These are phyloP conservation scores for Thraustotheca clavata DNA, from an alignment of 352 stramenopile genomes.

Conservation along the genomic window DNA sequence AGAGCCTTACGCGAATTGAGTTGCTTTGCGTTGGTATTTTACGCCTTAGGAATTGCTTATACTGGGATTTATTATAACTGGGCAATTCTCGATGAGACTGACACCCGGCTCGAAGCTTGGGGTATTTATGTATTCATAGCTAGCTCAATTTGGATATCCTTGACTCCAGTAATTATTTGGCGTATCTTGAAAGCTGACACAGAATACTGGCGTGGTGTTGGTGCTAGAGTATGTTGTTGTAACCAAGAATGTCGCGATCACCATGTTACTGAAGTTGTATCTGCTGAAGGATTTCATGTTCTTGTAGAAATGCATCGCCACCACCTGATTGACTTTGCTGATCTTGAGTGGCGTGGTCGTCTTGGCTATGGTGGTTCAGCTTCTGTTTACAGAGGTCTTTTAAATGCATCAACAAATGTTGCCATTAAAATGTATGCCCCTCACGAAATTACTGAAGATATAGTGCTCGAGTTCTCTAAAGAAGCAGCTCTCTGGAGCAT, in stretches of 20 bases:
- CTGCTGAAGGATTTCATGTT: conserved; percentile 22
- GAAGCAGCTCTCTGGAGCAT: conserved; percentile 63
- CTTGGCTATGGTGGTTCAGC: conserved; percentile 37
- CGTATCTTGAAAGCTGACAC: conserved; percentile 62
- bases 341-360: conserved; percentile 3
- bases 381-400: conserved; percentile 48
- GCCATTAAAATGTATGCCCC: conserved; percentile 78
- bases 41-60: conserved; percentile 31
- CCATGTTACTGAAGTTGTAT: conserved; percentile 28
- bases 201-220: conserved; percentile 57
- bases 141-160: conserved; percentile 38
- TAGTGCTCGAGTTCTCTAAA: conserved; percentile 72
- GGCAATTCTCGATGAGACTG: not conserved
- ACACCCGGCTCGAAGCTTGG: conserved; percentile 6
- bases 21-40: conserved; percentile 28
- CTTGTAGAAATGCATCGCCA: conserved; percentile 20
- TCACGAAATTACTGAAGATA: conserved; percentile 40
- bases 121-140: conserved; percentile 32
- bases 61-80: conserved; percentile 31
- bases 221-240: conserved; percentile 37
- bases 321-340: conserved; percentile 21
- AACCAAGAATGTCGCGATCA: too few relatives aligned
- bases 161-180: conserved; percentile 62
- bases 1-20: conserved; percentile 32
- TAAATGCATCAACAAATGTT: conserved; percentile 44